A percentile compares a stretch with the other conserved stretches of the same genome.
Evolutionary conservation across 169 alveolate species (phyloP).

Genomic region (Babesia ovata): DNA sequence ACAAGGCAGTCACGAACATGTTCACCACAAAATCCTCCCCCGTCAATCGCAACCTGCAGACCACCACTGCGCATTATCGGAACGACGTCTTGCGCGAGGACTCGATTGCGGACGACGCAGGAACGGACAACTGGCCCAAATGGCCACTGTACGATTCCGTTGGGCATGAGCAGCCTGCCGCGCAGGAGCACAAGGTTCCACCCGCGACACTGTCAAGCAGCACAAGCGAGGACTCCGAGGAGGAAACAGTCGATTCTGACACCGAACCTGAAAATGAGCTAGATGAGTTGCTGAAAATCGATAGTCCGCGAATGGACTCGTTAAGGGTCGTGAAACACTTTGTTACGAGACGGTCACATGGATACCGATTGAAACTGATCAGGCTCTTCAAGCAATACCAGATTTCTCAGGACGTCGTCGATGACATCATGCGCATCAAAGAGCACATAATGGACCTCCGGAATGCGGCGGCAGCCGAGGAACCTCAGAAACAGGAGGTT

Average conservation of each 20-base stretch:
- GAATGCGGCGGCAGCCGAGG: not conserved
- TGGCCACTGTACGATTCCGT: not conserved
- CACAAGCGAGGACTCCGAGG: not conserved
- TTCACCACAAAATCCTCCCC: constrained; percentile 34
- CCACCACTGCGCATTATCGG: constrained; percentile 21
- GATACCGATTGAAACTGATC: constrained; percentile 5
- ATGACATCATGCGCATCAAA: constrained; percentile 17
- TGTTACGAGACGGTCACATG: constrained; percentile 10
- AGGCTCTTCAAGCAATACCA: constrained; percentile 4
- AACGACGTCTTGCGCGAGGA: constrained; percentile 24
- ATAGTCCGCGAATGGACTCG: not conserved
- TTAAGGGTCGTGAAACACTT: not conserved
- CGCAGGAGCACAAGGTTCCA: not conserved
- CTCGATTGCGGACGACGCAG: constrained; percentile 14
- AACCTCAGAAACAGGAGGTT: not conserved
- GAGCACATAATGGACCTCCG: not conserved
- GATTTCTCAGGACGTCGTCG: not conserved
- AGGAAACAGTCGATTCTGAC: not conserved
- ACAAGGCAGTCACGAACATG: constrained; percentile 33
- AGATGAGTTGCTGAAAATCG: not conserved
- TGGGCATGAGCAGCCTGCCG: not conserved
- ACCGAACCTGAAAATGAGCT: not conserved
- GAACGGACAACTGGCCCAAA: not conserved
- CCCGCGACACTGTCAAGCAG: not conserved
- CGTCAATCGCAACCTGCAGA: constrained; percentile 23